Base-by-base conservation (phyloP, 768 basidiomycete species). In the Strobilomyces dryophilus region DNA sequence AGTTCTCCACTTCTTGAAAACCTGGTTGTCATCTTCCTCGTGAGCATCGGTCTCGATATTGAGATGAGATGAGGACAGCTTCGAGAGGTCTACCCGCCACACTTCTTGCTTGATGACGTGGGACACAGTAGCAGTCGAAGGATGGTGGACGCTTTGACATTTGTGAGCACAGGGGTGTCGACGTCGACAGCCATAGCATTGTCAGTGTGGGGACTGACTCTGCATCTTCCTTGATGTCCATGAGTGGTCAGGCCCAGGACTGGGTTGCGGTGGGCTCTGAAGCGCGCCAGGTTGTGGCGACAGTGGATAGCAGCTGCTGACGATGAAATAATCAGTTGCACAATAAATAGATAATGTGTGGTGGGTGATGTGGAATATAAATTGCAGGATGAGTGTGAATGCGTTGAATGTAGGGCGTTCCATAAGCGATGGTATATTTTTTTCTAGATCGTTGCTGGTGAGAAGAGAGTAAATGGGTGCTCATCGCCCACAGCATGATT, bases 1-100 rank as follows among this genome's bases (percentile, higher is more conserved):
- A 6, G 89, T 86, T 41, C 87, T 76, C 56, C 85, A 79, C 67
- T 88, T 87, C 77, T 92, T 92, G 61, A 78, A 79, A 3, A 76
- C 82, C 17, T 83, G 84, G 37, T 72, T 69, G 10, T 76, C 76
- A 39, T 85, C 87, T 21, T 75, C 80, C 15, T 79, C 78, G 26
- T 82, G 55, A 18, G 45, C 8, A 2, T 75, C 76, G n/a, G 73
- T 69, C 40, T 66, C 64, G 47, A 70, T 53, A 20, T 66, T 31
- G 58, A 54, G 41, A 73, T 65, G 41, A 64, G 68, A 54, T 21
- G 76, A 61, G 26, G 76, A 68, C 21, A 64, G 64, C 37, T 62
- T 66, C 0, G 68, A 47, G 1, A 70, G 11, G 21, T 70, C 62
- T 9, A 27, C 61, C 26, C 66, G 66, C 5, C 64, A 57, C 7